These are phyloP conservation scores for Nakaseomyces kungkrabaensis DNA, from an alignment of 1,139 yeast genomes.

Conservation along the genomic window DNA sequence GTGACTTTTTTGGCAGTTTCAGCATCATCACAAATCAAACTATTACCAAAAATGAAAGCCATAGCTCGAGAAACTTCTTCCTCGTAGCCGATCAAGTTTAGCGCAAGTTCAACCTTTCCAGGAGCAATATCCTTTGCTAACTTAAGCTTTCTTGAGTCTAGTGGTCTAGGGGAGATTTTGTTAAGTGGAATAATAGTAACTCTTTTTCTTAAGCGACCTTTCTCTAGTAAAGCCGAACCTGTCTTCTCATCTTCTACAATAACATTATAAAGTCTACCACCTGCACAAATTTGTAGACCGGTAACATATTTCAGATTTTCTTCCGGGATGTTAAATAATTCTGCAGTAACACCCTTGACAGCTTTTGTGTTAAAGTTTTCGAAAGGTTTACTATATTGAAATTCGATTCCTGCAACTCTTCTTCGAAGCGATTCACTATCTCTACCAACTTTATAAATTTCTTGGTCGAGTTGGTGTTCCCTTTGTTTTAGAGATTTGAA, in stretches of 20 bases:
- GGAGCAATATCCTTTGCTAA: constrained; percentile 57
- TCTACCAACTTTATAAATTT: constrained; percentile 36
- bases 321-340: constrained; percentile 58
- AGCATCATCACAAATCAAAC: constrained; percentile 78
- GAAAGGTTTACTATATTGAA: constrained; percentile 57
- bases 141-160: constrained; percentile 37
- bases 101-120: constrained; percentile 77
- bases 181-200: constrained; percentile 90
- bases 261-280: constrained; percentile 79
- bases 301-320: constrained; percentile 53
- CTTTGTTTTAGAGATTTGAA: constrained; percentile 39
- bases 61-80: constrained; percentile 66
- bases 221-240: constrained; percentile 71
- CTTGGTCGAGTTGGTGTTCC: constrained; percentile 33
- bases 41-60: constrained; percentile 85
- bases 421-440: constrained; percentile 52
- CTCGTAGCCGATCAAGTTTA: constrained; percentile 69
- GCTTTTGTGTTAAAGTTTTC: constrained; percentile 49
- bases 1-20: constrained; percentile 82
- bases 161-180: constrained; percentile 55
- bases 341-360: constrained; percentile 87
- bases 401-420: constrained; percentile 65
- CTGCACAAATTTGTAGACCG: constrained; percentile 92
- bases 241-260: constrained; percentile 83
- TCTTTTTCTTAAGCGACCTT: constrained; percentile 68